A percentile compares a stretch with the other conserved stretches of the same genome.
Evolutionary conservation across 345 rosid genomes (phyloP).

Genomic region (Trapa incisa): DNA sequence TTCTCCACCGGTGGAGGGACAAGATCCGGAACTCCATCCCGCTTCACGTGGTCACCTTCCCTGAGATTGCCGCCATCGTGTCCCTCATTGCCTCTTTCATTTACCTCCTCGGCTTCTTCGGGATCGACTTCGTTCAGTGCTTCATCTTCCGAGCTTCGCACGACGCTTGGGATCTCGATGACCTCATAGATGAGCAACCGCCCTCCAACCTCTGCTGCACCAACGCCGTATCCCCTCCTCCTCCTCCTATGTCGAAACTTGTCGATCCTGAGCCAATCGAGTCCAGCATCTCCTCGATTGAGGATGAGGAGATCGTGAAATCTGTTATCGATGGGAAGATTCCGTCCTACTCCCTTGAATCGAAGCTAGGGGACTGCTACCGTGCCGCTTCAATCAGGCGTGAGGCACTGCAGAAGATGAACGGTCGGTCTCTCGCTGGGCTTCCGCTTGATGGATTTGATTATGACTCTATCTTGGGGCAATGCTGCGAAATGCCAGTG

Average conservation of each 20-base stretch:
- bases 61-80: conserved; percentile 63
- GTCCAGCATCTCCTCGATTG: conserved; percentile 28
- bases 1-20: conserved; percentile 86
- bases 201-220: conserved; percentile 19
- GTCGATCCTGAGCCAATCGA: conserved; percentile 21
- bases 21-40: conserved; percentile 85
- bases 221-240: background rate
- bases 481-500: conserved; percentile 97
- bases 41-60: conserved; percentile 63
- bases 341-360: conserved; percentile 63
- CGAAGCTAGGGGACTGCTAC: conserved; percentile 68
- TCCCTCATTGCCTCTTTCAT: conserved; percentile 70
- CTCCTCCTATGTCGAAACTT: conserved; percentile 16
- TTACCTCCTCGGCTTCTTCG: conserved; percentile 75
- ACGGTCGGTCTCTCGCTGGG: conserved; percentile 63
- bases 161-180: conserved; percentile 53
- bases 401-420: conserved; percentile 63
- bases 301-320: conserved; percentile 57
- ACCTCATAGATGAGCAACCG: conserved; percentile 24
- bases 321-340: conserved; percentile 41
- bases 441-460: conserved; percentile 75
- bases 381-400: conserved; percentile 65
- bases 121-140: conserved; percentile 81
- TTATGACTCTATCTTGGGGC: conserved; percentile 71
- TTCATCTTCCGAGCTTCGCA: conserved; percentile 50